Base-by-base conservation (phyloP, 306 rosid species). In the Lupinus albus region DNA sequence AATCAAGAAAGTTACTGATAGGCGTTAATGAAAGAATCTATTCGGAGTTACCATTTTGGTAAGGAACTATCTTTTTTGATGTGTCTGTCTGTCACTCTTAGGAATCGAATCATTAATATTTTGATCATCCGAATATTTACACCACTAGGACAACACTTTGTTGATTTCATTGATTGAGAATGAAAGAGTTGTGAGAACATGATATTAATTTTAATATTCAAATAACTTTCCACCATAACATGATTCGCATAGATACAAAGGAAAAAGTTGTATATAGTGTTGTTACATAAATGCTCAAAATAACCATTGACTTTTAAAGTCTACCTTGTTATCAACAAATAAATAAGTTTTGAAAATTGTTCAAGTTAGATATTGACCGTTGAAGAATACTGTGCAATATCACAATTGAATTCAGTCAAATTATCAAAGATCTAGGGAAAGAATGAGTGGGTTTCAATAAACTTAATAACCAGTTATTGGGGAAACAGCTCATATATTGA, bases 281-380 rank as follows among this genome's bases (percentile, higher is more conserved):
- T 13, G 9, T 1, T 25, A 14, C 7, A 13, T 45, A 45, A 16
- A 5, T 41, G 49, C 2, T 45, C 49, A 13, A 44, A 56, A 15
- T 11, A 36, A 71, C 41, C 30, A 18, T 59, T 21, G 68, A 59
- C 50, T 59, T 59, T 38, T 6, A 25, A 48, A 35, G 57, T 32
- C 7, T 32, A 30, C 49, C 2, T 33, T 33, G 38, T 46, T n/a
- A n/a, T n/a, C n/a, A n/a, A n/a, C n/a, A n/a, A 10, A 8, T 17
- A 9, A 12, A 57, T 5, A 30, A 45, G 32, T 39, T 39, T 10
- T 8, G 45, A 39, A 9, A 39, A 1, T 9, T 39, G 11, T 38
- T 38, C 11, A 49, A 2, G 3, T 5, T 20, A 52, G 0, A 20
- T 11, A 46, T 46, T 20, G 59, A 52, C 59, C 59, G 12, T 52